phyloP scores from a whole-genome alignment of 306 rosid genomes.

The Hippophae rhamnoides region DNA sequence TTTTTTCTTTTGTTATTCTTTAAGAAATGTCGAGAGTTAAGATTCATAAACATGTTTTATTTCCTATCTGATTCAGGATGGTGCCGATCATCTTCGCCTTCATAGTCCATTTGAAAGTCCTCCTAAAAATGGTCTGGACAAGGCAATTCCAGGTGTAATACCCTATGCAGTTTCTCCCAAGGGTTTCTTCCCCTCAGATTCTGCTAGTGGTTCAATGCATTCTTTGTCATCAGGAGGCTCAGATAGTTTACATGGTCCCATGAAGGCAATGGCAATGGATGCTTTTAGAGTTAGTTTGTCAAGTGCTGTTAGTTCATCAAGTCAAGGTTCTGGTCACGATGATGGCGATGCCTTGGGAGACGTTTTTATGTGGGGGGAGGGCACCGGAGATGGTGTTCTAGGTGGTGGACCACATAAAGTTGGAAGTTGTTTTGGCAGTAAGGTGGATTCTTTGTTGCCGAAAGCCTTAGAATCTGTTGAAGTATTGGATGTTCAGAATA shows the following conservation, averaged over 20 bases:
- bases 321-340: conserved; percentile 99
- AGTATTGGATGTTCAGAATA: conserved; percentile 88
- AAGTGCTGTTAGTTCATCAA: conserved; percentile 95
- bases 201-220: conserved; percentile 87
- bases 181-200: conserved; percentile 86
- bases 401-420: conserved; percentile 85
- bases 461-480: conserved; percentile 94
- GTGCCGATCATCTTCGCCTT: conserved; percentile 83
- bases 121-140: conserved; percentile 85
- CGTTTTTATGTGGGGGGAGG: conserved; percentile 97
- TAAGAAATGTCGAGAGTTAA: conserved; percentile 10
- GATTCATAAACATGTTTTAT: conserved; percentile 8
- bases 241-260: conserved; percentile 81
- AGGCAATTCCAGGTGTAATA: conserved; percentile 78
- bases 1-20: neutral
- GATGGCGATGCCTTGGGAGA: conserved; percentile 99
- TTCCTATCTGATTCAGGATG: conserved; percentile 52
- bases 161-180: conserved; percentile 72
- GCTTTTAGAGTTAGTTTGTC: conserved; percentile 96
- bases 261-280: conserved; percentile 86
- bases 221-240: conserved; percentile 98
- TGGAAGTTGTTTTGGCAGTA: conserved; percentile 54
- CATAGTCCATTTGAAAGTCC: conserved; percentile 95
- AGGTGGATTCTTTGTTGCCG: conserved; percentile 82
- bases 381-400: conserved; percentile 87